A percentile compares a stretch with the other conserved stretches of the same genome.
phyloP scores from a whole-genome alignment of 441 rosid genomes.

The Pelargonium australe region DNA sequence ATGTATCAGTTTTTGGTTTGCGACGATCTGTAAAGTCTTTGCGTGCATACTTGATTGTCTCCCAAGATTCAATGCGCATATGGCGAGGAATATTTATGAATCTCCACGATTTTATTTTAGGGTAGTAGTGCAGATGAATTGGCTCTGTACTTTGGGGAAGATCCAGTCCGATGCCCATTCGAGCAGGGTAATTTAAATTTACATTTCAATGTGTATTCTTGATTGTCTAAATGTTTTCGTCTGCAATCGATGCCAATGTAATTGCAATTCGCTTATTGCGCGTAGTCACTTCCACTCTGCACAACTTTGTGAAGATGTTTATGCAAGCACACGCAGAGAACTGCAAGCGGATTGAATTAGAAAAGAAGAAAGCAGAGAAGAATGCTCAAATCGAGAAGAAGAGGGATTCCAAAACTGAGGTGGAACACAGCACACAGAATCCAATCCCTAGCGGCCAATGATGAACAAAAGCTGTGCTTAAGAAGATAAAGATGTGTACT shows the following conservation, averaged over 20 bases:
- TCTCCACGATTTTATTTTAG: constrained; percentile 27
- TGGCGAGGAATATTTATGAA: constrained; percentile 18
- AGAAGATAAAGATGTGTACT: neutral
- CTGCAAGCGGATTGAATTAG: constrained; percentile 65
- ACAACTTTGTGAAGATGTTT: constrained; percentile 75
- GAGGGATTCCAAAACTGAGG: constrained; percentile 25
- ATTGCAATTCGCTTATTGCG: constrained; percentile 11
- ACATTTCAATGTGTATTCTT: too few species aligned
- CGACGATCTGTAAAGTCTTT: neutral
- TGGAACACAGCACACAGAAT: constrained; percentile 16
- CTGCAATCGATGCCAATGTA: constrained; percentile 5
- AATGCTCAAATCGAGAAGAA: constrained; percentile 23
- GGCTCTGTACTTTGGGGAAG: constrained; percentile 69
- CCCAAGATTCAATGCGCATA: constrained; percentile 5
- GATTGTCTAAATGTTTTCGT: neutral
- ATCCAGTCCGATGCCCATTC: constrained; percentile 68
- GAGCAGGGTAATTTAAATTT: constrained; percentile 47
- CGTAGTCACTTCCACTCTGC: constrained; percentile 78
- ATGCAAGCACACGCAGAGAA: constrained; percentile 72
- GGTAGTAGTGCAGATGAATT: constrained; percentile 69
- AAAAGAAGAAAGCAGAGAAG: constrained; percentile 60
- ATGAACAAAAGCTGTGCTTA: constrained; percentile 16
- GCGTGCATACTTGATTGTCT: neutral
- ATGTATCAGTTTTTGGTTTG: constrained; percentile 18
- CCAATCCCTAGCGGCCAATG: constrained; percentile 22